These are phyloP conservation scores for Mycena kentingensis DNA, from an alignment of 768 basidiomycete species.

Conservation along the genomic window DNA sequence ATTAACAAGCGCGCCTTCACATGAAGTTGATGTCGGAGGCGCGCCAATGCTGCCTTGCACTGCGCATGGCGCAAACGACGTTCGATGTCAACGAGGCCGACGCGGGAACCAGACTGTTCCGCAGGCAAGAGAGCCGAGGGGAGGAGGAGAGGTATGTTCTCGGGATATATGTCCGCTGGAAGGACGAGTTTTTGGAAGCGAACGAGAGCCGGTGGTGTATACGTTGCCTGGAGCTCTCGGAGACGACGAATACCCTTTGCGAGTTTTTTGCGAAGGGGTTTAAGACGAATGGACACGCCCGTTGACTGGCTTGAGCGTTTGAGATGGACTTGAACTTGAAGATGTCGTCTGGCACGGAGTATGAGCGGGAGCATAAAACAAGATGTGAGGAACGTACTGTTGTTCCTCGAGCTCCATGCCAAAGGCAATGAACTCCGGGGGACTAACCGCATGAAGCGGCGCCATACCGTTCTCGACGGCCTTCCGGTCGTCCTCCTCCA, in stretches of 20 bases:
- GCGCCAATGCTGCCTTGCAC: slow-evolving; percentile 22
- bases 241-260: neutral
- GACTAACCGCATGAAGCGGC: neutral
- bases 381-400: slow-evolving; percentile 7
- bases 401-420: slow-evolving; percentile 3
- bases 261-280: neutral
- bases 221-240: slow-evolving; percentile 1
- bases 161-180: neutral
- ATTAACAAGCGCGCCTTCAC: slow-evolving; percentile 24
- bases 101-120: neutral
- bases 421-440: neutral
- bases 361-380: neutral
- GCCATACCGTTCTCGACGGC: neutral
- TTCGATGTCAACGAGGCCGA: slow-evolving; percentile 21
- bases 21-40: slow-evolving; percentile 21
- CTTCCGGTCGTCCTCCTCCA: neutral
- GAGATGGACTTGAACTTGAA: neutral
- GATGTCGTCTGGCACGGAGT: neutral
- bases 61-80: slow-evolving; percentile 22
- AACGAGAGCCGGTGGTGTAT: neutral
- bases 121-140: slow-evolving; percentile 16
- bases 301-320: neutral
- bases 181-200: neutral
- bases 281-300: neutral
- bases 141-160: slow-evolving; percentile 17